These are phyloP conservation scores for Gnomoniopsis smithogilvyi DNA, from an alignment of 2,329 filamentous ascomycete species.

Conservation along the genomic window DNA sequence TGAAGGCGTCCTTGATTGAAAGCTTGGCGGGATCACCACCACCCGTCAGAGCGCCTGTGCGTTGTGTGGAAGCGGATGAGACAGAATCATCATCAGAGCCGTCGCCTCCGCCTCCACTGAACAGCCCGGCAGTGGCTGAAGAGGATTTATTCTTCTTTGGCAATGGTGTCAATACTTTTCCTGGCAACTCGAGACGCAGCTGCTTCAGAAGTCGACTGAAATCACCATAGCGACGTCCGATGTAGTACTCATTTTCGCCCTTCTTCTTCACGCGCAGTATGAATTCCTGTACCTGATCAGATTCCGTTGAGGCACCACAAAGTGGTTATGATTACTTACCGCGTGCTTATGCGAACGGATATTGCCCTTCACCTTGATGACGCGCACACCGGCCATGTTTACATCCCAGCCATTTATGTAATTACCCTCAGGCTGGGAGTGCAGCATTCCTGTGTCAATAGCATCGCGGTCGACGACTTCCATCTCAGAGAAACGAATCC, in stretches of 20 bases:
- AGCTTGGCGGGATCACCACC: conserved; percentile 31
- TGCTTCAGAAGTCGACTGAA: conserved; percentile 78
- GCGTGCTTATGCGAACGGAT: conserved; percentile 90
- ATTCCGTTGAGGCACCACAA: not conserved
- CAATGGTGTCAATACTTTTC: conserved; percentile 80
- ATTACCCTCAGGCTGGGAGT: conserved; percentile 86
- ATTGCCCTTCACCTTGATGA: conserved; percentile 77
- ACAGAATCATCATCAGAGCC: conserved; percentile 78
- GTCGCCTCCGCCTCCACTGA: conserved; percentile 42
- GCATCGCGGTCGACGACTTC: conserved; percentile 93
- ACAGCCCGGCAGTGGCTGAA: conserved; percentile 48
- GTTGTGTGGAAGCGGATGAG: conserved; percentile 73
- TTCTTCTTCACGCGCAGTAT: conserved; percentile 79
- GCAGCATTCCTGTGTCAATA: conserved; percentile 83
- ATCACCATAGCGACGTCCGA: conserved; percentile 84
- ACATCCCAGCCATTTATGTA: conserved; percentile 96
- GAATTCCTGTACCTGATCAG: conserved; percentile 63
- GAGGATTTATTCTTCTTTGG: conserved; percentile 90
- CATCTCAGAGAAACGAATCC: conserved; percentile 93
- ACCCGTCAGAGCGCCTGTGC: conserved; percentile 30
- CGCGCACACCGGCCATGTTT: conserved; percentile 86
- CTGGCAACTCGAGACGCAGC: conserved; percentile 80
- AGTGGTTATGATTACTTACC: conserved; percentile 47
- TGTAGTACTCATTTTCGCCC: conserved; percentile 71
- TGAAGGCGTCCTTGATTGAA: conserved; percentile 32